Percentiles rank a stretch among this genome's conserved stretches.
Evolutionary conservation across 116 monocot genomes (phyloP).

Genomic region (Zostera marina): DNA sequence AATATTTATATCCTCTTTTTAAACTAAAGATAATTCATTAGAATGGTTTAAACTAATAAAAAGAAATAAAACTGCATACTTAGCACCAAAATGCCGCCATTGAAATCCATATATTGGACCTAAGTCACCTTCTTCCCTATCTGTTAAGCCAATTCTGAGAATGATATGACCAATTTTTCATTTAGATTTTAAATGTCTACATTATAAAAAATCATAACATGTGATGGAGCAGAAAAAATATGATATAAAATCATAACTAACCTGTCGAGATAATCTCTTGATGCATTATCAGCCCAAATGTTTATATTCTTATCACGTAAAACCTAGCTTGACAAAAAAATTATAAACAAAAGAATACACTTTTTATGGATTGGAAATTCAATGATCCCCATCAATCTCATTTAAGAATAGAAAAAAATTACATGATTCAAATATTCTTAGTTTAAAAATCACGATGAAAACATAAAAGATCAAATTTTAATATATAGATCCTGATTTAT

Average conservation of each 20-base stretch:
- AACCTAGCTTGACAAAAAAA: conserved; percentile 30
- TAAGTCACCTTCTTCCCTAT: conserved; percentile 82
- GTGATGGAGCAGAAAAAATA: not conserved
- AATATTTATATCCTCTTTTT: conserved; percentile 3
- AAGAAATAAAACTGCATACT: conserved; percentile 29
- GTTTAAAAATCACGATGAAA: too few species aligned
- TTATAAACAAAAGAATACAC: not conserved
- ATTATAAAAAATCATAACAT: not conserved
- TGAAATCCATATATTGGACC: conserved; percentile 99
- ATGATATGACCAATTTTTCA: conserved; percentile 6
- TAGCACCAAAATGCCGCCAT: conserved; percentile 96
- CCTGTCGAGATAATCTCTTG: conserved; percentile 95
- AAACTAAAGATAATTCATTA: not conserved
- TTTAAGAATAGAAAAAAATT: too few species aligned
- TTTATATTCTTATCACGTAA: conserved; percentile 70
- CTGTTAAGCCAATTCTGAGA: conserved; percentile 49
- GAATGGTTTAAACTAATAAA: not conserved
- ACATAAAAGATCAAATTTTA: too few species aligned
- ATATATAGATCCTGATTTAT: not conserved
- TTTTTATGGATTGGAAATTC: not conserved
- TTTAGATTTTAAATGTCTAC: not conserved
- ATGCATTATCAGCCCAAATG: conserved; percentile 98
- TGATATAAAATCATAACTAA: not conserved
- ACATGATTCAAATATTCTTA: too few species aligned
- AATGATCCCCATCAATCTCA: too few species aligned